Base-by-base conservation (phyloP, 768 basidiomycete genomes). In the Tubosaeta sp. region DNA sequence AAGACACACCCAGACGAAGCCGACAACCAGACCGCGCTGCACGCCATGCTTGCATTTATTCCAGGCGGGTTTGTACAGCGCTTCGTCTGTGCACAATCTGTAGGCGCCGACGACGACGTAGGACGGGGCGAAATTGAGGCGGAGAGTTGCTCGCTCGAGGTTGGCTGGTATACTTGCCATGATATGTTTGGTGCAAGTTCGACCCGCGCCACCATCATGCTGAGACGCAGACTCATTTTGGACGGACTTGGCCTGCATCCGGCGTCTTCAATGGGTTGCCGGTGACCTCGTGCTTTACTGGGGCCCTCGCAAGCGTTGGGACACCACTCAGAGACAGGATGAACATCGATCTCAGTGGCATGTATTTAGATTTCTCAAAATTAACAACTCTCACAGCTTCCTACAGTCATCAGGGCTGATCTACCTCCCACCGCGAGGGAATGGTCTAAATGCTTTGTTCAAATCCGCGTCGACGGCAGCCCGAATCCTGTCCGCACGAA, bases 91-190 rank as follows among this genome's bases (percentile, higher is more conserved):
- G 60, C 82, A 76, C 6, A 96, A 73, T 25, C 93, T 74, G 67
- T 94, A 95, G 16, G 84, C 78, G 0, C 93, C 93, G 0, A 96
- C 91, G 4, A 90, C 68, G 41, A 85, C 82, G 65, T 96, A 96
- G 3, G 85, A 84, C 0, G 93, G 89, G 0, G 90, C 83, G 57
- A 92, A 86, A 38, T 82, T 72, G 46, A 95, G 77, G 25, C 89
- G 78, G 11, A 76, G 65, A 1, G 74, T 73, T 0, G 86, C 81
- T n/a, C 79, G 71, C 24, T 70, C 67, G 10, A 88, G 75, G 21
- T 69, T 53, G 3, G 64, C 59, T 0, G 84, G 84, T 4, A 81
- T 36, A 12, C 18, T 44, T 8, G 8, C 8, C 25, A 27, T 27
- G 25, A 27, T 27, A 27, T 27, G 25, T 27, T 4, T 27, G 10